phyloP scores from a whole-genome alignment of 139 green algal species.

The Coelastrella sp. region DNA sequence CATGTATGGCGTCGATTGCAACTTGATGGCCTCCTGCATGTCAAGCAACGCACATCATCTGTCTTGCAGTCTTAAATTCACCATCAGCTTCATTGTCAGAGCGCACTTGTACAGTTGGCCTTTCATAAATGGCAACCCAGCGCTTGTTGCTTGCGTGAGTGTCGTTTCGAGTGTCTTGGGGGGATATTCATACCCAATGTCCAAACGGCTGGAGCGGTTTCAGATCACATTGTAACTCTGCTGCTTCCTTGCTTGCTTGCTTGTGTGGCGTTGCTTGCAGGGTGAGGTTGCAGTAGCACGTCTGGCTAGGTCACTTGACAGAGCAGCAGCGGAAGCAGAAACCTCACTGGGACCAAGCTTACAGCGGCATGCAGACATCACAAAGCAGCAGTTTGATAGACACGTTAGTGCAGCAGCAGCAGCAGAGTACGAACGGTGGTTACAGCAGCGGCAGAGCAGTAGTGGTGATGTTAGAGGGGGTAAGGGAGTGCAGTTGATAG shows the following conservation, averaged over 20 bases:
- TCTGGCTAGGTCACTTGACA: background rate
- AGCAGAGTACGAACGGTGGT: background rate
- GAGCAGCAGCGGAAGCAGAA: conserved; percentile 37
- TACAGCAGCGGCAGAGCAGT: conserved; percentile 4
- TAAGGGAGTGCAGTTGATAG: background rate
- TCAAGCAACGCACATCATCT: too few species aligned
- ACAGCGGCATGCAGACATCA: background rate
- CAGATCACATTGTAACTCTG: too few species aligned
- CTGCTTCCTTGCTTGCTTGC: background rate
- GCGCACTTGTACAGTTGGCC: too few species aligned
- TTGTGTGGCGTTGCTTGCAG: background rate
- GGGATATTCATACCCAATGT: too few species aligned
- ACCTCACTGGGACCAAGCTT: background rate
- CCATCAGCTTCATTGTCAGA: too few species aligned
- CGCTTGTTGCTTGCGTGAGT: too few species aligned
- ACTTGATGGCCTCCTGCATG: too few species aligned
- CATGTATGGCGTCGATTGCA: too few species aligned
- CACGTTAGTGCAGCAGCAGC: background rate
- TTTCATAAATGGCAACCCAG: too few species aligned
- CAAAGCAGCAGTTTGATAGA: conserved; percentile 1
- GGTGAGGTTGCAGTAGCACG: background rate
- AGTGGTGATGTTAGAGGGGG: background rate
- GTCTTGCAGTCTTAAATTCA: too few species aligned
- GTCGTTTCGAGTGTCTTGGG: too few species aligned
- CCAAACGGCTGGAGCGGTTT: too few species aligned